A percentile compares a stretch with the other conserved stretches of the same genome.
These are phyloP conservation scores for Phytopythium delawarense DNA, from an alignment of 352 stramenopile genomes.

Conservation along the genomic window DNA sequence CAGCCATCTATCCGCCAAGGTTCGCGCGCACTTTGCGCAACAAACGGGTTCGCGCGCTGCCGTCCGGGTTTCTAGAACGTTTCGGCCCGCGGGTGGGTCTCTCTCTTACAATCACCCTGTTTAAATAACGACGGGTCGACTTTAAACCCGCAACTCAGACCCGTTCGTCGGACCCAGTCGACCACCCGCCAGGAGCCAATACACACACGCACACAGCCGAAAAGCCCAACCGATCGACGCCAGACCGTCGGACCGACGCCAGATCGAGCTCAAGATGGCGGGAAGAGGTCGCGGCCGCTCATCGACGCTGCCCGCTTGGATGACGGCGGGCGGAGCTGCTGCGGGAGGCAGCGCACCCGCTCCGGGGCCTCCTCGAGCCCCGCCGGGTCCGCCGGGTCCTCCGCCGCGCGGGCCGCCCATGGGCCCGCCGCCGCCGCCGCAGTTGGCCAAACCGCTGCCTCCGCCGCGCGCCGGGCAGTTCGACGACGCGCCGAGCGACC, in stretches of 20 bases:
- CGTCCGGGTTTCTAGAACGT: conserved; percentile 1
- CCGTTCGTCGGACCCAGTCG: neutral
- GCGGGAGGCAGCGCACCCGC: conserved; percentile 4
- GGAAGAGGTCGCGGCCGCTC: conserved; percentile 71
- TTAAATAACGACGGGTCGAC: neutral
- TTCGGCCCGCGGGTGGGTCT: neutral
- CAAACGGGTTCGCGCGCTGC: neutral
- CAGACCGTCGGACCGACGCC: neutral
- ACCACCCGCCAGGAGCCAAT: neutral
- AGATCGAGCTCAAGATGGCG: conserved; percentile 28
- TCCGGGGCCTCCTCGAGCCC: conserved; percentile 5
- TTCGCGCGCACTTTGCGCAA: conserved; percentile 5
- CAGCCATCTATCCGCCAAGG: conserved; percentile 7
- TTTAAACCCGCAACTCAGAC: neutral
- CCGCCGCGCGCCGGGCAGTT: conserved; percentile 53
- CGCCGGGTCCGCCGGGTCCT: conserved; percentile 5
- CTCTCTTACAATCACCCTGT: neutral
- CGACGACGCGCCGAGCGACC: conserved; percentile 45
- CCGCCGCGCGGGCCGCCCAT: neutral
- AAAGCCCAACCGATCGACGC: neutral
- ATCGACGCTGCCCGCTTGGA: conserved; percentile 80
- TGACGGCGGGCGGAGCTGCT: conserved; percentile 57
- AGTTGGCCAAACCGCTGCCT: conserved; percentile 10
- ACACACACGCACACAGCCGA: too few relatives aligned
- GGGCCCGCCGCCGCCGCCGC: neutral